phyloP scores from a whole-genome alignment of 1,284 basidiomycete species.

The Sporisorium exsertum region DNA sequence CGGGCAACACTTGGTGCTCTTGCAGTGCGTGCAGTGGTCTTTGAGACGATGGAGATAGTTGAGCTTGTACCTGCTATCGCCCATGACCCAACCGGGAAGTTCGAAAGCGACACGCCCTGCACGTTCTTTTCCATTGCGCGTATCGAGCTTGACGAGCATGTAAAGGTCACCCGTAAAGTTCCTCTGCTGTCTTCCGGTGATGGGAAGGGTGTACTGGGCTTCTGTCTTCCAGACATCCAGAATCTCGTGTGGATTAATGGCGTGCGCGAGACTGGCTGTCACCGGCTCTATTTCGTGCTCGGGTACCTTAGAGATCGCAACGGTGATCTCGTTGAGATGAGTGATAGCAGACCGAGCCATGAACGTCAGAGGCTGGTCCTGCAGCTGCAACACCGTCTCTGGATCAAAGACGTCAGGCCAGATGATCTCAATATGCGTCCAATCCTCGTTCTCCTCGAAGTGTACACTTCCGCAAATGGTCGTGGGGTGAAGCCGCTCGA shows the following conservation, averaged over 20 bases:
- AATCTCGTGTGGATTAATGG: neutral
- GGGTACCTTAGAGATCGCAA: neutral
- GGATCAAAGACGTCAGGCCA: neutral
- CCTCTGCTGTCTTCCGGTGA: neutral
- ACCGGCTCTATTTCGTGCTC: neutral
- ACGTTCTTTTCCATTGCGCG: neutral
- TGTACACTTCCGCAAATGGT: neutral
- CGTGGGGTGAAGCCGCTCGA: neutral
- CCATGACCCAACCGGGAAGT: neutral
- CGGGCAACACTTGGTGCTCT: neutral
- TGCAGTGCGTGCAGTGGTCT: neutral
- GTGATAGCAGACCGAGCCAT: neutral
- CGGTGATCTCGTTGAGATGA: neutral
- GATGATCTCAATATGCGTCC: neutral
- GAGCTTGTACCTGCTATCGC: neutral
- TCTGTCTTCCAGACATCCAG: neutral
- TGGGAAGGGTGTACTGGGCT: neutral
- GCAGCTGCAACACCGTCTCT: neutral
- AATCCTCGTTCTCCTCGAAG: neutral
- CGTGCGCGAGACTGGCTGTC: neutral
- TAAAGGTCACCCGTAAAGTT: neutral
- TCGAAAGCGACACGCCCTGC: neutral
- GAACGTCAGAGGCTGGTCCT: neutral
- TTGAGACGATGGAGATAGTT: neutral
- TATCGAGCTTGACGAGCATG: constrained; percentile 5